Percentiles rank a stretch among this genome's conserved stretches.
These are phyloP conservation scores for Dendrobium officinale DNA, from an alignment of 106 monocot genomes.

Conservation along the genomic window DNA sequence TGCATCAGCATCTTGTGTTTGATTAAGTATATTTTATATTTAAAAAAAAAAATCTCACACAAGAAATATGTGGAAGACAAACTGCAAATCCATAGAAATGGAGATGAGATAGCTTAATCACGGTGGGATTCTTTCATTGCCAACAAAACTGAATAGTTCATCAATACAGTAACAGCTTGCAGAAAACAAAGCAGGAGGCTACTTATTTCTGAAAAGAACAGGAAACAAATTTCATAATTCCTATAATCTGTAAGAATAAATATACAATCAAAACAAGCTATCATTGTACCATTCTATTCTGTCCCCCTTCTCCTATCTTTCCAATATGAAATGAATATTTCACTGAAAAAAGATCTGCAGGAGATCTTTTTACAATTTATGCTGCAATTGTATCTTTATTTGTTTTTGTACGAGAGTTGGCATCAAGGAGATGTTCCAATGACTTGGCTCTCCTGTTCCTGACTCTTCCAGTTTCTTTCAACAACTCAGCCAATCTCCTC, in stretches of 20 bases:
- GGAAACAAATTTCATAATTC: slow-evolving; percentile 5
- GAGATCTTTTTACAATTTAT: neutral
- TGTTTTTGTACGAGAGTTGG: slow-evolving; percentile 11
- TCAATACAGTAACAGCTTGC: neutral
- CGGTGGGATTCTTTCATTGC: neutral
- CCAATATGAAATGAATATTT: neutral
- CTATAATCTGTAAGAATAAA: slow-evolving; percentile 3
- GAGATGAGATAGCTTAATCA: neutral
- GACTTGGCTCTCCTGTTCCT: slow-evolving; percentile 16
- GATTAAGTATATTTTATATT: too few species aligned
- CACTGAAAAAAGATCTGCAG: neutral
- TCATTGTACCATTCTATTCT: neutral
- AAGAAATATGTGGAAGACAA: too few species aligned
- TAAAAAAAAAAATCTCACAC: too few species aligned
- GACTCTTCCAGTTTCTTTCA: slow-evolving; percentile 21
- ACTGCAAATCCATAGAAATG: neutral
- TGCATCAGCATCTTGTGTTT: too few species aligned
- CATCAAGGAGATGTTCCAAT: slow-evolving; percentile 19
- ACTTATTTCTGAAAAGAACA: neutral
- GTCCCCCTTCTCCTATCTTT: neutral
- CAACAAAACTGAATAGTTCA: neutral
- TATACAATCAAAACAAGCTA: neutral
- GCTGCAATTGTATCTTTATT: slow-evolving; percentile 3
- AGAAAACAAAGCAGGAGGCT: neutral
- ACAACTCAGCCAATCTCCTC: slow-evolving; percentile 21